Evolutionary conservation across 495 filamentous ascomycete genomes (phyloP).

Genomic region (Aspergillus homomorphus): DNA sequence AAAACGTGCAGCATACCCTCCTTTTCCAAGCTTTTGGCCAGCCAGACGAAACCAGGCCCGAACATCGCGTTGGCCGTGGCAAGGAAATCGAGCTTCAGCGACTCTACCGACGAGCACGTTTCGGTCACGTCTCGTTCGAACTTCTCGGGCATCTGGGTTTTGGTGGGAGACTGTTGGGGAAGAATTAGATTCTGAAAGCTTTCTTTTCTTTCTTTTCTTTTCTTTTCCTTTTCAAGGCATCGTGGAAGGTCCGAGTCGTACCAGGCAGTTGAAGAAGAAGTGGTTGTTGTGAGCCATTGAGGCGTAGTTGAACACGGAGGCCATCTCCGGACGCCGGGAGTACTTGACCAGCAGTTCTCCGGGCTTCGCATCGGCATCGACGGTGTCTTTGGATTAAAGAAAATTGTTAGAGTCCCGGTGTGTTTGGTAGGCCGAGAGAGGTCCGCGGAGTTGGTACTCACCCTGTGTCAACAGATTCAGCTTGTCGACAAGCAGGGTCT

Average conservation of each 20-base stretch:
- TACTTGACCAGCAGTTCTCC: conserved; percentile 70
- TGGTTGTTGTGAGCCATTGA: conserved; percentile 96
- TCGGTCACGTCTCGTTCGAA: conserved; percentile 50
- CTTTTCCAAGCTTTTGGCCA: conserved; percentile 57
- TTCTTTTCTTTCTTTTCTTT: no score
- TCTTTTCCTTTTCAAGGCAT: neutral
- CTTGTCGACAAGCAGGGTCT: conserved; percentile 64
- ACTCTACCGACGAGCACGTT: conserved; percentile 77
- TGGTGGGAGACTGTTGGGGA: conserved; percentile 39
- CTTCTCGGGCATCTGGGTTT: conserved; percentile 49
- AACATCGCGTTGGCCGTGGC: conserved; percentile 88
- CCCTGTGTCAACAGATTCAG: conserved; percentile 72
- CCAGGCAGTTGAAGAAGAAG: conserved; percentile 80
- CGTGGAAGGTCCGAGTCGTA: conserved; percentile 25
- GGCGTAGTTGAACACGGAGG: conserved; percentile 88
- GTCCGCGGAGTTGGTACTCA: conserved; percentile 38
- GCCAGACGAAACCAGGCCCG: conserved; percentile 95
- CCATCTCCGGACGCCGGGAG: conserved; percentile 72
- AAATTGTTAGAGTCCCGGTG: neutral
- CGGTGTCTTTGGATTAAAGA: conserved; percentile 40
- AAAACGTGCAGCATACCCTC: conserved; percentile 67
- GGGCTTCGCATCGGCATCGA: conserved; percentile 52
- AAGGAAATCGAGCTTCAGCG: conserved; percentile 73
- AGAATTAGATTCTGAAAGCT: neutral
- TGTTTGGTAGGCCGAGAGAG: neutral